These are phyloP conservation scores for Chalciporus sphaerocephalus DNA, from an alignment of 768 basidiomycete genomes.

Conservation along the genomic window DNA sequence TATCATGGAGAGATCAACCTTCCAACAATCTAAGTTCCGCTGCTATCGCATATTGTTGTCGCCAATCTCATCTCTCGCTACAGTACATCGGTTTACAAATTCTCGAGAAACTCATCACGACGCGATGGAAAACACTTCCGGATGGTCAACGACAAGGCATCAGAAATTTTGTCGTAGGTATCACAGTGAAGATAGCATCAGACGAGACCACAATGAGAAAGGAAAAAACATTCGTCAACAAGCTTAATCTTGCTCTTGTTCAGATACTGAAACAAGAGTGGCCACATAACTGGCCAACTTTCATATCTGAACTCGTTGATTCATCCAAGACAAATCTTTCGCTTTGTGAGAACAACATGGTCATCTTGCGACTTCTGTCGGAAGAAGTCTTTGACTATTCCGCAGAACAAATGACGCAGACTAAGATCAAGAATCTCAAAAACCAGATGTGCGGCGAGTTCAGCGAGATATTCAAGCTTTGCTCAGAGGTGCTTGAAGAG, in stretches of 20 bases:
- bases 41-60: neutral
- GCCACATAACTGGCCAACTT: constrained; percentile 98
- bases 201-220: constrained; percentile 85
- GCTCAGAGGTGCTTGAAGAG: constrained; percentile 93
- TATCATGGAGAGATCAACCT: constrained; percentile 79
- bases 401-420: constrained; percentile 97
- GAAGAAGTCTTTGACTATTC: constrained; percentile 99
- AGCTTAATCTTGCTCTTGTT: constrained; percentile 93
- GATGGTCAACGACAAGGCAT: constrained; percentile 94
- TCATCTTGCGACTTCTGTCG: constrained; percentile 92
- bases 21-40: constrained; percentile 79
- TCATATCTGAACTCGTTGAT: constrained; percentile 94
- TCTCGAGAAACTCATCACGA: constrained; percentile 90
- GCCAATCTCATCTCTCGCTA: constrained; percentile 13
- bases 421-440: constrained; percentile 95
- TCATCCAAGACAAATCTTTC: constrained; percentile 95
- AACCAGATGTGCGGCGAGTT: constrained; percentile 98
- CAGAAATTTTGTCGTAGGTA: constrained; percentile 91
- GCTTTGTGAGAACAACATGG: constrained; percentile 99
- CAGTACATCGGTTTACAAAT: constrained; percentile 97
- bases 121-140: constrained; percentile 94
- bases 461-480: constrained; percentile 95
- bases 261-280: constrained; percentile 99
- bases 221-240: constrained; percentile 93
- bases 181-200: constrained; percentile 89